Conservation (phyloP, 1,284 basidiomycete species). For the Cerioporus squamosus region DNA sequence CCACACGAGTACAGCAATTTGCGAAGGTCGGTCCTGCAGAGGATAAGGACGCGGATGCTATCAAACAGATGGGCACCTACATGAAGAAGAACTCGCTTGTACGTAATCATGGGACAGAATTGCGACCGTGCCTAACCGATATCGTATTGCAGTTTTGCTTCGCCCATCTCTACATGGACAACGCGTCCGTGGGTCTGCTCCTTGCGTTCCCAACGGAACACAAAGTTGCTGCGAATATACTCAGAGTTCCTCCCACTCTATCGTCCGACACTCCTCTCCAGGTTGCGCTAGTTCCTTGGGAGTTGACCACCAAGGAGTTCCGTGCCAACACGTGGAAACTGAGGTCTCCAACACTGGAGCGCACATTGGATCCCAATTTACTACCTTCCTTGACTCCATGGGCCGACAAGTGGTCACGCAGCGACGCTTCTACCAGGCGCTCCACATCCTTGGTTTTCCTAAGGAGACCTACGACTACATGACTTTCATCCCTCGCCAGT, state of each 20-base stretch:
- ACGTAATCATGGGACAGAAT: conserved; percentile 16
- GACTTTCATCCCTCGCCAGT: conserved; percentile 34
- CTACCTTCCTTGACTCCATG: neutral
- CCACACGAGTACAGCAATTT: conserved; percentile 53
- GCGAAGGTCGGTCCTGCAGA: conserved; percentile 48
- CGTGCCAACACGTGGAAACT: conserved; percentile 22
- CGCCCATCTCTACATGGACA: conserved; percentile 50
- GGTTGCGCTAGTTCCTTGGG: conserved; percentile 52
- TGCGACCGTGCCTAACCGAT: conserved; percentile 1
- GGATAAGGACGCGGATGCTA: conserved; percentile 41
- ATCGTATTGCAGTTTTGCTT: conserved; percentile 49
- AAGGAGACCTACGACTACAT: conserved; percentile 46
- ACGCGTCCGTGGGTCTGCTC: conserved; percentile 43
- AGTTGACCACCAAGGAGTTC: conserved; percentile 35
- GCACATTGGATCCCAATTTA: conserved; percentile 11
- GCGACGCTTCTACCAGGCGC: conserved; percentile 43
- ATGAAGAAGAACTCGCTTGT: conserved; percentile 41
- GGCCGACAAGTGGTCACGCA: conserved; percentile 21
- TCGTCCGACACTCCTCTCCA: conserved; percentile 21
- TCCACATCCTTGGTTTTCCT: conserved; percentile 52
- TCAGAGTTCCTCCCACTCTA: conserved; percentile 25
- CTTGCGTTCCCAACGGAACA: conserved; percentile 42
- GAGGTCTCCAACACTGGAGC: neutral
- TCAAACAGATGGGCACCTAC: conserved; percentile 48
- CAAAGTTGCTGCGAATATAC: conserved; percentile 29